Evolutionary conservation across 768 basidiomycete species (phyloP).

Genomic region (Tulasnella sp.): DNA sequence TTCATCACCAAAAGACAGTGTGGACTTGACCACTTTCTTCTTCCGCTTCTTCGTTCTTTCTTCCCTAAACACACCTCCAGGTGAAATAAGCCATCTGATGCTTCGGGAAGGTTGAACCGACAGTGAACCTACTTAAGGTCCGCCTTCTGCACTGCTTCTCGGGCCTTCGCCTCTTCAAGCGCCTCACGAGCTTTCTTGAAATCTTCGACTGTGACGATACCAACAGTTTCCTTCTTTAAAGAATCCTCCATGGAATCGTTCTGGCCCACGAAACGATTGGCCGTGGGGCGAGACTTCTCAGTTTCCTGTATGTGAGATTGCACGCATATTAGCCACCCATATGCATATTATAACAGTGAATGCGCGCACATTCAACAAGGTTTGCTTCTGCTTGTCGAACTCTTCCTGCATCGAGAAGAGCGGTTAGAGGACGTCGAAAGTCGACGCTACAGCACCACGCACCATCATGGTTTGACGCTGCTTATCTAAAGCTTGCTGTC

Average conservation of each 20-base stretch:
- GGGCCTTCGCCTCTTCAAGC: slow-evolving; percentile 82
- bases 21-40: slow-evolving; percentile 83
- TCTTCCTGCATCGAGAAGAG: slow-evolving; percentile 51
- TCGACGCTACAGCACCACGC: slow-evolving; percentile 13
- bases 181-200: slow-evolving; percentile 85
- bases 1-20: slow-evolving; percentile 84
- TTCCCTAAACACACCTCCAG: slow-evolving; percentile 22
- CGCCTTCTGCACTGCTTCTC: slow-evolving; percentile 76
- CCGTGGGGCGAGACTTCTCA: slow-evolving; percentile 81
- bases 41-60: slow-evolving; percentile 59
- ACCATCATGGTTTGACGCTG: slow-evolving; percentile 50
- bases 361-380: slow-evolving; percentile 47
- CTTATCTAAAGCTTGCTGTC: slow-evolving; percentile 78
- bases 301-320: slow-evolving; percentile 46
- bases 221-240: slow-evolving; percentile 84
- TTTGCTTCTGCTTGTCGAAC: slow-evolving; percentile 71
- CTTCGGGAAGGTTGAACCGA: slow-evolving; percentile 22
- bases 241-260: slow-evolving; percentile 91
- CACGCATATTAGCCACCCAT: not conserved
- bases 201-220: slow-evolving; percentile 83
- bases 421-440: not conserved
- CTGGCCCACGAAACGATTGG: slow-evolving; percentile 86
- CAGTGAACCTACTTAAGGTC: slow-evolving; percentile 71
- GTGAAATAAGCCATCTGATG: slow-evolving; percentile 9
- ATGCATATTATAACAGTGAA: not conserved